Evolutionary conservation across 257 asterid genomes (phyloP).

Genomic region (Nicotiana obtusifolia): DNA sequence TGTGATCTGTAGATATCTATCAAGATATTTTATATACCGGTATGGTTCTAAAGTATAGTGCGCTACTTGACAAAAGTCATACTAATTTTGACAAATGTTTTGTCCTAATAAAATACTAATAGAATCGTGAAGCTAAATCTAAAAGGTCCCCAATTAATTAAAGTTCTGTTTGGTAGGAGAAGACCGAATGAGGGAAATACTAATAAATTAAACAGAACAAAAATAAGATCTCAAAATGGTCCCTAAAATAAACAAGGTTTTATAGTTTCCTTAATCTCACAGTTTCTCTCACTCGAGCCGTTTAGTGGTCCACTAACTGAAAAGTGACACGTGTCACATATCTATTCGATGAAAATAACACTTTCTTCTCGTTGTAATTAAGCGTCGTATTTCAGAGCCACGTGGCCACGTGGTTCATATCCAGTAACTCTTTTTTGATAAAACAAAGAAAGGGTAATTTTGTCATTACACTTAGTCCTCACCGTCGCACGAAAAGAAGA

Average conservation of each 20-base stretch:
- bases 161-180: background rate
- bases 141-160: background rate
- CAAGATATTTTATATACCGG: too few relatives aligned
- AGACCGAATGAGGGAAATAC: background rate
- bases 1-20: too few relatives aligned
- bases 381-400: constrained; percentile 17
- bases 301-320: background rate
- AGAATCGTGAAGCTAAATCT: background rate
- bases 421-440: constrained; percentile 17
- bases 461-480: constrained; percentile 11
- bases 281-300: background rate
- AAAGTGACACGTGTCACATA: background rate
- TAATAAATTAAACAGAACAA: background rate
- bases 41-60: too few relatives aligned
- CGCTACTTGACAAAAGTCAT: background rate
- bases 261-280: background rate
- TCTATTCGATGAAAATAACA: background rate
- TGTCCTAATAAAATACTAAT: background rate
- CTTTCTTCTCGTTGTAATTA: background rate
- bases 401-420: constrained; percentile 45
- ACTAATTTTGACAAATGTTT: constrained; percentile 3
- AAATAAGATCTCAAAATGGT: background rate
- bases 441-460: constrained; percentile 24
- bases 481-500: constrained; percentile 18
- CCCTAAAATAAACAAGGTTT: background rate